Conservation (phyloP, 164 flowering plant species). For the Vitis rotundifolia region DNA sequence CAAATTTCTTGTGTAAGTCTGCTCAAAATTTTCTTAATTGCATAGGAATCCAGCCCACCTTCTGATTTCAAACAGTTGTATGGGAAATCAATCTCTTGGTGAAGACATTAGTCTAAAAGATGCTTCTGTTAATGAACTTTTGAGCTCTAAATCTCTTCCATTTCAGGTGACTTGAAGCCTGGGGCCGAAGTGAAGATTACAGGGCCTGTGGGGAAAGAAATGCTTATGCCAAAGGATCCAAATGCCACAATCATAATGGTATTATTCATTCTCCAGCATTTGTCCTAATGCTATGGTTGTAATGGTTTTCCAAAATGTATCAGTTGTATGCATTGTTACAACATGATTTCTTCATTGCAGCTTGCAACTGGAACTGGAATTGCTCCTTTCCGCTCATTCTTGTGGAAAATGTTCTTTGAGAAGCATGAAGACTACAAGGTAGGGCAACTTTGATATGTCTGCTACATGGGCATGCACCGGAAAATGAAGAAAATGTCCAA, state of each 20-base stretch:
- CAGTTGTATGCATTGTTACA: not conserved
- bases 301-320: not conserved
- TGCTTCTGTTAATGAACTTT: not conserved
- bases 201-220: conserved; percentile 98
- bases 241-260: conserved; percentile 93
- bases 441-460: not conserved
- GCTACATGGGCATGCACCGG: too few species aligned
- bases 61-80: too few species aligned
- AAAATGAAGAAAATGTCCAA: too few species aligned
- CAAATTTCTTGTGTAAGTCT: conserved; percentile 88
- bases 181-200: conserved; percentile 84
- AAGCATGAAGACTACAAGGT: conserved; percentile 96
- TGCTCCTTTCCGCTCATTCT: conserved; percentile 89
- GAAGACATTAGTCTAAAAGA: not conserved
- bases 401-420: conserved; percentile 99
- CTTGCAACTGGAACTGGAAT: conserved; percentile 98
- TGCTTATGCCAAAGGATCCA: conserved; percentile 97
- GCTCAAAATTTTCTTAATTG: not conserved
- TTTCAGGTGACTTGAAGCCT: conserved; percentile 89
- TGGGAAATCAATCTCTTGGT: too few species aligned
- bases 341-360: conserved; percentile 32
- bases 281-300: too few species aligned
- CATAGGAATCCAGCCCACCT: not conserved
- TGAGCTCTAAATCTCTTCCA: not conserved
- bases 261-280: conserved; percentile 2